A percentile compares a stretch with the other conserved stretches of the same genome.
These are phyloP conservation scores for Caryopteris hybrid DNA, from an alignment of 305 asterid species.

Conservation along the genomic window DNA sequence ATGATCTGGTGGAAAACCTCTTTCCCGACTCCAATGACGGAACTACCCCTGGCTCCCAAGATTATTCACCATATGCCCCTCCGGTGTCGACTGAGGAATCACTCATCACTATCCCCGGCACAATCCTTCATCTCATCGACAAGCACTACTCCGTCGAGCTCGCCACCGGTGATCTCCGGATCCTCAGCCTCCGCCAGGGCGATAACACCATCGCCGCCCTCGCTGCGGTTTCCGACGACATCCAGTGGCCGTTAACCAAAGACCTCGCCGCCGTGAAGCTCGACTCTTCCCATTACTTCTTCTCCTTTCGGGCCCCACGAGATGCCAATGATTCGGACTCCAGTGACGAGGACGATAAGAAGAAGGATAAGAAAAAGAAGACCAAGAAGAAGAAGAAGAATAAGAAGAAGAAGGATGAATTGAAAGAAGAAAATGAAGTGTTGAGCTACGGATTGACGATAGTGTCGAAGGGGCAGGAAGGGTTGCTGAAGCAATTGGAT, in stretches of 20 bases:
- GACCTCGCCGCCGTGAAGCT: slow-evolving; percentile 82
- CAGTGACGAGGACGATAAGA: slow-evolving; percentile 41
- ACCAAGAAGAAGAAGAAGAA: slow-evolving; percentile 7
- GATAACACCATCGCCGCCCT: slow-evolving; percentile 55
- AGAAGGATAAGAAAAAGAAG: slow-evolving; percentile 18
- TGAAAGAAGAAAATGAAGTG: slow-evolving; percentile 33
- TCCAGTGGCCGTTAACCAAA: slow-evolving; percentile 83
- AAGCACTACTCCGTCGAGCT: slow-evolving; percentile 85
- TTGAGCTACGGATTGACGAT: slow-evolving; percentile 86
- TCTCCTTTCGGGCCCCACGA: slow-evolving; percentile 52
- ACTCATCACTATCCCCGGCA: slow-evolving; percentile 58
- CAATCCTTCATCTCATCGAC: slow-evolving; percentile 81
- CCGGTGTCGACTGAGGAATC: slow-evolving; percentile 46
- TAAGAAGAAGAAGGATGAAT: slow-evolving; percentile 1
- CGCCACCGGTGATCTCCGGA: slow-evolving; percentile 68
- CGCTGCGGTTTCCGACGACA: slow-evolving; percentile 60
- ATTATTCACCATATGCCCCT: slow-evolving; percentile 52
- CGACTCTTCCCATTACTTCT: slow-evolving; percentile 79
- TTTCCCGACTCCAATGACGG: slow-evolving; percentile 32
- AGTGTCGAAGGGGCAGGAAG: slow-evolving; percentile 65
- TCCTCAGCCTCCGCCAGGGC: slow-evolving; percentile 54
- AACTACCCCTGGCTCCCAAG: slow-evolving; percentile 4
- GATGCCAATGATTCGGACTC: slow-evolving; percentile 30
- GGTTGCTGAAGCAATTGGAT: slow-evolving; percentile 55
- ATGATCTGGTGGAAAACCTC: slow-evolving; percentile 39